phyloP scores from a whole-genome alignment of 345 rosid species.

The Adansonia digitata region DNA sequence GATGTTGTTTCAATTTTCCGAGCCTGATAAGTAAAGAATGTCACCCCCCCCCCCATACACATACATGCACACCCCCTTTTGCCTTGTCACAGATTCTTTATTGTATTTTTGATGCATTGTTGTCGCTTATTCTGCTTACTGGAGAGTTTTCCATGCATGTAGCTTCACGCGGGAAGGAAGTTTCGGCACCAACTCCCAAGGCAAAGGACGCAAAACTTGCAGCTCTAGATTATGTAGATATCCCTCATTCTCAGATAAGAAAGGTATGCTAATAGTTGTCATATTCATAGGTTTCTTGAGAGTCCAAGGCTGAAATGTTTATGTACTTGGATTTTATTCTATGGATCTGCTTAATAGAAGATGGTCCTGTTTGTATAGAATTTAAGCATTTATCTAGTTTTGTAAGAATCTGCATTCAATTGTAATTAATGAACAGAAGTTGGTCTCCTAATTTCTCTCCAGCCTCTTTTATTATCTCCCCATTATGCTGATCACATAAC shows the following conservation, averaged over 20 bases:
- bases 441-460: background rate
- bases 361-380: background rate
- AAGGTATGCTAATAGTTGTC: constrained; percentile 45
- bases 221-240: constrained; percentile 75
- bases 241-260: constrained; percentile 92
- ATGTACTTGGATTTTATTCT: background rate
- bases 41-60: background rate
- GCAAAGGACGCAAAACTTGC: constrained; percentile 39
- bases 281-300: background rate
- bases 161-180: constrained; percentile 78
- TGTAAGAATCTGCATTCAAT: background rate
- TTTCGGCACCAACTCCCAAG: constrained; percentile 48
- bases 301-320: background rate
- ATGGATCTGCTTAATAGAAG: background rate
- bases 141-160: constrained; percentile 18
- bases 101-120: background rate
- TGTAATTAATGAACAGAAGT: background rate
- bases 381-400: background rate
- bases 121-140: constrained; percentile 10
- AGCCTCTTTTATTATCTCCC: background rate
- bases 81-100: background rate
- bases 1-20: background rate
- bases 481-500: background rate
- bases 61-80: background rate
- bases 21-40: background rate